Conservation (phyloP, 2,329 filamentous ascomycete species). For the Eutypella sp. region DNA sequence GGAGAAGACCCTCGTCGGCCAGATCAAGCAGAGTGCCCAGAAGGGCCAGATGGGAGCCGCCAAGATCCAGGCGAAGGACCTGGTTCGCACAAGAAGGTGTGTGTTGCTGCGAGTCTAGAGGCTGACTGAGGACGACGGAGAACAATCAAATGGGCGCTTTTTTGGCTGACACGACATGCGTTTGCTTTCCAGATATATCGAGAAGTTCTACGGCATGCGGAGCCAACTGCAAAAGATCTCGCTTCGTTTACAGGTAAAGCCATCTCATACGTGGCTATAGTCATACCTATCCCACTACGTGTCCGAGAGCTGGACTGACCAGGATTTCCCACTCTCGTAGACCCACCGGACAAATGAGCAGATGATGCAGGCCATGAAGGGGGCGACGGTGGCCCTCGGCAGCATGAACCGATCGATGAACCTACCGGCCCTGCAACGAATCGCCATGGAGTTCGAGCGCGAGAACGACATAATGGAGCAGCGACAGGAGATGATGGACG, state of each 20-base stretch:
- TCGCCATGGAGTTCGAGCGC: slow-evolving; percentile 98
- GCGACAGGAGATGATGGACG: slow-evolving; percentile 99
- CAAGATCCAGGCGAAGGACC: slow-evolving; percentile 96
- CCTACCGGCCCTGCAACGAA: slow-evolving; percentile 86
- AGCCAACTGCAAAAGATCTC: slow-evolving; percentile 96
- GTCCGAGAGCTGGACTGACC: neutral
- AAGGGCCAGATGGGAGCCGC: slow-evolving; percentile 98
- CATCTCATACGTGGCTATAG: neutral
- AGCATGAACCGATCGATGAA: slow-evolving; percentile 99
- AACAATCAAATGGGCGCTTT: too few species aligned
- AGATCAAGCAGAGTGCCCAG: slow-evolving; percentile 98
- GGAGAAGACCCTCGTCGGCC: slow-evolving; percentile 91
- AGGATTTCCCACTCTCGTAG: slow-evolving; percentile 44
- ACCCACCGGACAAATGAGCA: slow-evolving; percentile 98
- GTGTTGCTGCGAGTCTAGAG: too few species aligned
- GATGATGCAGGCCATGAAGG: slow-evolving; percentile 99
- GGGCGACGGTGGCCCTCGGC: slow-evolving; percentile 83
- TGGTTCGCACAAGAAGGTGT: slow-evolving; percentile 82
- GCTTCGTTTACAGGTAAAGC: slow-evolving; percentile 75
- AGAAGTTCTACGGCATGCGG: slow-evolving; percentile 98
- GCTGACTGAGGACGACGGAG: too few species aligned
- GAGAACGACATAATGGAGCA: slow-evolving; percentile 99
- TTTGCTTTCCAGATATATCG: slow-evolving; percentile 67
- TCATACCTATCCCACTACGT: too few species aligned
- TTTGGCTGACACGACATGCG: slow-evolving; percentile 2